These are phyloP conservation scores for Colletotrichum spaethianum DNA, from an alignment of 2,329 filamentous ascomycete species.

Conservation along the genomic window DNA sequence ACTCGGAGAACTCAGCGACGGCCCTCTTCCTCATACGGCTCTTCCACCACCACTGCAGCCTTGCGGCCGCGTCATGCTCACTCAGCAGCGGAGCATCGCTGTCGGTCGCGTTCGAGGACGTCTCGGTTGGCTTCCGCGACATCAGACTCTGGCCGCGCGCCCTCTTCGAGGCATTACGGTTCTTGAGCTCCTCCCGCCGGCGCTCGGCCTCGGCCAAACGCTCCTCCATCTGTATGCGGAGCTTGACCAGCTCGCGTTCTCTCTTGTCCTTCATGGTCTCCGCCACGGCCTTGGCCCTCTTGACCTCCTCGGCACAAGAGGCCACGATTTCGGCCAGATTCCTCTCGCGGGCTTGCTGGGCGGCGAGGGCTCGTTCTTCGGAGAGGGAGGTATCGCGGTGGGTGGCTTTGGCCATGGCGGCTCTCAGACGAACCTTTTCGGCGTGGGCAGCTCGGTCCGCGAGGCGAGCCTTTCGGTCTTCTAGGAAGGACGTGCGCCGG, in stretches of 20 bases:
- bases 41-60: slow-evolving; percentile 81
- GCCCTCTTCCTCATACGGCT: slow-evolving; percentile 69
- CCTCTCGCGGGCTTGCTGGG: slow-evolving; percentile 83
- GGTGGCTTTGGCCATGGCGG: slow-evolving; percentile 80
- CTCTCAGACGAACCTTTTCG: slow-evolving; percentile 84
- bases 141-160: slow-evolving; percentile 67
- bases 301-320: slow-evolving; percentile 85
- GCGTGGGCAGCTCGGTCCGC: slow-evolving; percentile 86
- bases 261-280: slow-evolving; percentile 86
- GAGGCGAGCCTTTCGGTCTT: slow-evolving; percentile 83
- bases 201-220: slow-evolving; percentile 83
- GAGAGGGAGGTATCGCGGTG: slow-evolving; percentile 75
- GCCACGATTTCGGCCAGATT: slow-evolving; percentile 87
- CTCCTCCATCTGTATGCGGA: slow-evolving; percentile 84
- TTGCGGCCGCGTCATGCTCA: slow-evolving; percentile 73
- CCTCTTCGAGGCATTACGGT: slow-evolving; percentile 66
- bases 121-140: slow-evolving; percentile 64
- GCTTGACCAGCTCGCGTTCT: slow-evolving; percentile 78
- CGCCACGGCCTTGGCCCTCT: slow-evolving; percentile 85
- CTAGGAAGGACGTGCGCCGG: slow-evolving; percentile 84
- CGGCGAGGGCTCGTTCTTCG: slow-evolving; percentile 83
- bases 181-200: slow-evolving; percentile 76
- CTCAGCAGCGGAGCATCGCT: slow-evolving; percentile 61
- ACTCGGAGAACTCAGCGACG: slow-evolving; percentile 75
- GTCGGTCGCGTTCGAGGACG: slow-evolving; percentile 65